Conservation (phyloP, 306 rosid species). For the Medicago arabica region DNA sequence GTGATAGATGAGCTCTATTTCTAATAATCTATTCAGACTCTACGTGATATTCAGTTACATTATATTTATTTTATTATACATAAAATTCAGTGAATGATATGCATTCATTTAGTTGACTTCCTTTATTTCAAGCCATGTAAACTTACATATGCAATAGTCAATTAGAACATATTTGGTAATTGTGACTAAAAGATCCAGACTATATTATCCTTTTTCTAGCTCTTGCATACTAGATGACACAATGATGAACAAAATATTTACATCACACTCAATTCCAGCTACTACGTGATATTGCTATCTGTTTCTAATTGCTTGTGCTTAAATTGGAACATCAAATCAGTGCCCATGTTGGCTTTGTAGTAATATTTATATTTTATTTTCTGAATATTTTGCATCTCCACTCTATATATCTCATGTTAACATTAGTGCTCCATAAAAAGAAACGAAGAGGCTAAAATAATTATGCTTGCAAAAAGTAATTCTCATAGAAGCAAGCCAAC, state of each 20-base stretch:
- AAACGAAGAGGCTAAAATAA: background rate
- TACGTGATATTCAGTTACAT: background rate
- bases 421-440: background rate
- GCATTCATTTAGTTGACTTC: constrained; percentile 17
- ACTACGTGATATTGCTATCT: background rate
- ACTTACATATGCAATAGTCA: constrained; percentile 20
- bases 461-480: background rate
- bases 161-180: constrained; percentile 1
- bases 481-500: constrained; percentile 30
- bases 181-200: constrained; percentile 15
- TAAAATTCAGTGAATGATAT: constrained; percentile 10
- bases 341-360: constrained; percentile 24
- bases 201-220: constrained; percentile 2
- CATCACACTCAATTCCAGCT: constrained; percentile 10
- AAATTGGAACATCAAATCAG: constrained; percentile 18
- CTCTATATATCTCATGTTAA: background rate
- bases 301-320: constrained; percentile 16
- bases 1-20: background rate
- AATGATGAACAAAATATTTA: constrained; percentile 26
- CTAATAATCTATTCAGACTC: constrained; percentile 7
- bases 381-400: constrained; percentile 20
- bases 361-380: constrained; percentile 17
- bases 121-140: constrained; percentile 18
- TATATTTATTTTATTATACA: constrained; percentile 19
- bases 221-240: constrained; percentile 23